Percentiles rank a stretch among this genome's conserved stretches.
phyloP scores from a whole-genome alignment of 2,329 filamentous ascomycete genomes.

The Fusarium mundagurra region DNA sequence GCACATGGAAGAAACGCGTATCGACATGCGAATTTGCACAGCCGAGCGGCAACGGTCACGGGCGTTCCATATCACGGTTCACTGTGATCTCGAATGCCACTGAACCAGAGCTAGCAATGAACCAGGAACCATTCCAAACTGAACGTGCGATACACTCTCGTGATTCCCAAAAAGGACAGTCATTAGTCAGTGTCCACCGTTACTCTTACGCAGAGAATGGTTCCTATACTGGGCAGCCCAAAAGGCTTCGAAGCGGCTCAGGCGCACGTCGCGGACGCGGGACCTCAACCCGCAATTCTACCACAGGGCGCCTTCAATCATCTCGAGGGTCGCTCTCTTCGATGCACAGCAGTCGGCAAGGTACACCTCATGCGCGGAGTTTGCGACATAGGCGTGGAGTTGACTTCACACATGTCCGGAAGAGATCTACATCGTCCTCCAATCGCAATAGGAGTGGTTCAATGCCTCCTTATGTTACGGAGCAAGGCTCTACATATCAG shows the following conservation, averaged over 20 bases:
- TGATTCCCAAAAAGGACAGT: slow-evolving; percentile 64
- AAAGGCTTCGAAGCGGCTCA: slow-evolving; percentile 51
- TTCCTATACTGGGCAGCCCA: slow-evolving; percentile 41
- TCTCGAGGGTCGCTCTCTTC: slow-evolving; percentile 60
- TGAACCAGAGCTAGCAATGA: slow-evolving; percentile 59
- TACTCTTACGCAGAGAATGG: slow-evolving; percentile 48
- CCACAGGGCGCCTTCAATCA: slow-evolving; percentile 46
- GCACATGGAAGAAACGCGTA: slow-evolving; percentile 66
- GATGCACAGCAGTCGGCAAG: slow-evolving; percentile 57
- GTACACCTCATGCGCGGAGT: slow-evolving; percentile 53
- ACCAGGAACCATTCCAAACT: slow-evolving; percentile 86
- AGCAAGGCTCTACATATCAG: slow-evolving; percentile 33
- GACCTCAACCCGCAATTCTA: slow-evolving; percentile 44
- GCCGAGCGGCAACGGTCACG: slow-evolving; percentile 56
- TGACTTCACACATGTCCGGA: slow-evolving; percentile 63
- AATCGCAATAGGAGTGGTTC: slow-evolving; percentile 34
- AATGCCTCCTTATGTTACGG: slow-evolving; percentile 29
- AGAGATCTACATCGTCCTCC: slow-evolving; percentile 48
- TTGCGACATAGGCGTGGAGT: slow-evolving; percentile 63
- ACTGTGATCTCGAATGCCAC: slow-evolving; percentile 72
- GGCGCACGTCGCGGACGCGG: slow-evolving; percentile 45
- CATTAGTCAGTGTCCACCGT: slow-evolving; percentile 76
- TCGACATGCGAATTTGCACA: slow-evolving; percentile 70
- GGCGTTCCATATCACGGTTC: slow-evolving; percentile 67
- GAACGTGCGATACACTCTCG: slow-evolving; percentile 60